phyloP scores from a whole-genome alignment of 306 rosid genomes.

The Castanea mollissima region DNA sequence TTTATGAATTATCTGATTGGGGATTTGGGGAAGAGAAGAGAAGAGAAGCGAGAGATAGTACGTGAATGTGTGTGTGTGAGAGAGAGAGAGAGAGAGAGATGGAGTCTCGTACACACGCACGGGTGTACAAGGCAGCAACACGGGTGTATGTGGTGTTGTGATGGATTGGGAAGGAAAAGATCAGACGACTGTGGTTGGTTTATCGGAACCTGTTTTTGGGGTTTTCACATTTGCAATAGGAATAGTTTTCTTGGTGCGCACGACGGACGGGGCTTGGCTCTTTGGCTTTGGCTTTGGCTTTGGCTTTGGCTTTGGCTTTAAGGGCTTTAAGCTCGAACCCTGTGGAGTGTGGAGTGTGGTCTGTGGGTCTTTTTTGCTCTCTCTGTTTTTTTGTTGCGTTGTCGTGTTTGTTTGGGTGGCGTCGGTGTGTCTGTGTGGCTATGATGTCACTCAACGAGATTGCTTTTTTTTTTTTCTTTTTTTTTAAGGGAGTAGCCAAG shows the following conservation, averaged over 20 bases:
- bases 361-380: too few species aligned
- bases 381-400: too few species aligned
- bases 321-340: too few species aligned
- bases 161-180: constrained; percentile 14
- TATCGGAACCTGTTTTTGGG: constrained; percentile 40
- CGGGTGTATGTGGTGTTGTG: neutral
- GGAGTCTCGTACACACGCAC: constrained; percentile 12
- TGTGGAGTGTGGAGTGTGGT: too few species aligned
- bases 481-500: too few species aligned
- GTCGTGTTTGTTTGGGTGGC: too few species aligned
- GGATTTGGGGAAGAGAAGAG: constrained; percentile 1
- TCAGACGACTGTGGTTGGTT: constrained; percentile 40
- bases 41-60: constrained; percentile 12
- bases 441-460: too few species aligned
- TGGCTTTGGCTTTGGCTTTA: too few species aligned
- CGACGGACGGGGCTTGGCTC: constrained; percentile 46
- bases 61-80: neutral
- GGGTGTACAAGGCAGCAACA: neutral
- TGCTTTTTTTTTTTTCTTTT: too few species aligned
- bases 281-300: too few species aligned
- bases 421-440: too few species aligned
- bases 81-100: constrained; percentile 1
- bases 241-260: constrained; percentile 34
- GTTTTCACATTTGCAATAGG: constrained; percentile 26
- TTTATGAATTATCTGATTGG: too few species aligned